These are phyloP conservation scores for Barbarea vulgaris DNA, from an alignment of 345 rosid genomes.

Conservation along the genomic window DNA sequence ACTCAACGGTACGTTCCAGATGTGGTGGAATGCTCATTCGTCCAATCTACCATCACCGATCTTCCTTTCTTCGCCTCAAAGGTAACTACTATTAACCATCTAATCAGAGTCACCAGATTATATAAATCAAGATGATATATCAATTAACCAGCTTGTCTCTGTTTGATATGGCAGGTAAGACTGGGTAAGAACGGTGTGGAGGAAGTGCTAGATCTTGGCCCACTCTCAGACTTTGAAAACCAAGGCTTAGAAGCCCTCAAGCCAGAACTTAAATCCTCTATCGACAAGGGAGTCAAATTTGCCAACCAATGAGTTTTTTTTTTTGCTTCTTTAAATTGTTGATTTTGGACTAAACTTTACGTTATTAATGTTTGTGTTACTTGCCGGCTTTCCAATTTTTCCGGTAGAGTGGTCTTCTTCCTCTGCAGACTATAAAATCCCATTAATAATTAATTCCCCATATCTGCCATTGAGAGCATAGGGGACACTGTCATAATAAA, in stretches of 20 bases:
- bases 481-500: not conserved
- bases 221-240: constrained; percentile 71
- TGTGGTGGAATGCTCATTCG: constrained; percentile 75
- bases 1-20: constrained; percentile 80
- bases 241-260: constrained; percentile 69
- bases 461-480: constrained; percentile 7
- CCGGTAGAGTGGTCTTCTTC: constrained; percentile 12
- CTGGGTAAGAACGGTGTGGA: constrained; percentile 84
- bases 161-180: constrained; percentile 58
- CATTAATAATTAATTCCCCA: constrained; percentile 24
- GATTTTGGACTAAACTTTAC: constrained; percentile 11
- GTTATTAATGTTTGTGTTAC: not conserved
- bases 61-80: constrained; percentile 86
- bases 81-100: constrained; percentile 25
- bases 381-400: constrained; percentile 4
- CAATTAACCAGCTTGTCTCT: not conserved
- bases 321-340: not conserved
- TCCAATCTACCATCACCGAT: constrained; percentile 74
- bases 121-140: not conserved
- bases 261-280: constrained; percentile 69
- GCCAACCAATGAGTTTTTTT: constrained; percentile 43
- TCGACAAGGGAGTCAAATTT: constrained; percentile 79
- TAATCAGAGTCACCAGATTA: not conserved
- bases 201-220: constrained; percentile 73
- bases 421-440: not conserved